phyloP scores from a whole-genome alignment of 176 grass and related monocot species.

The Bolboschoenus planiculmis region DNA sequence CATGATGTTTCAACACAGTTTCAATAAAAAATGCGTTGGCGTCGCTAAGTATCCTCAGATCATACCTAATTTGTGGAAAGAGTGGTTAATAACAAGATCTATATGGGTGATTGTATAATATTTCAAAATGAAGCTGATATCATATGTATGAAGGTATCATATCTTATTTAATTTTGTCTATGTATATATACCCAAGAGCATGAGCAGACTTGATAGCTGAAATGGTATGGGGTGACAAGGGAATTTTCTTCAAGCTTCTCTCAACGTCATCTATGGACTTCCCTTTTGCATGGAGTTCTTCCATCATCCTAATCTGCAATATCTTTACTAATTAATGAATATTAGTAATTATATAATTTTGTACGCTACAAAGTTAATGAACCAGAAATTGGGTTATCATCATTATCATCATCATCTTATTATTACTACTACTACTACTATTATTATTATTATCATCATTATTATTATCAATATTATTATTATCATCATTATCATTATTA shows the following conservation, averaged over 20 bases:
- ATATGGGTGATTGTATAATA: neutral
- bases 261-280: slow-evolving; percentile 29
- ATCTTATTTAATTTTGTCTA: neutral
- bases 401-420: too few species aligned
- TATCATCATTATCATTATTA: too few species aligned
- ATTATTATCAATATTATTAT: too few species aligned
- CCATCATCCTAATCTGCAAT: slow-evolving; percentile 33
- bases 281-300: slow-evolving; percentile 28
- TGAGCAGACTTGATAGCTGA: slow-evolving; percentile 31
- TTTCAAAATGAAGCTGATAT: neutral
- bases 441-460: too few species aligned
- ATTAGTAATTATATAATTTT: neutral
- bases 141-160: neutral
- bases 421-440: too few species aligned
- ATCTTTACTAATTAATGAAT: neutral
- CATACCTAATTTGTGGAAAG: slow-evolving; percentile 23
- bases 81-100: neutral
- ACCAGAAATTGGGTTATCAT: neutral
- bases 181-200: slow-evolving; percentile 25
- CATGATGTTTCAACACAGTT: slow-evolving; percentile 34
- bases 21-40: slow-evolving; percentile 38
- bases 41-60: slow-evolving; percentile 37
- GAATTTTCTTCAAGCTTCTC: slow-evolving; percentile 27
- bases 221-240: slow-evolving; percentile 19
- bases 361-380: too few species aligned